Conservation (phyloP, 805 yeast genomes). For the Candida piceae region DNA sequence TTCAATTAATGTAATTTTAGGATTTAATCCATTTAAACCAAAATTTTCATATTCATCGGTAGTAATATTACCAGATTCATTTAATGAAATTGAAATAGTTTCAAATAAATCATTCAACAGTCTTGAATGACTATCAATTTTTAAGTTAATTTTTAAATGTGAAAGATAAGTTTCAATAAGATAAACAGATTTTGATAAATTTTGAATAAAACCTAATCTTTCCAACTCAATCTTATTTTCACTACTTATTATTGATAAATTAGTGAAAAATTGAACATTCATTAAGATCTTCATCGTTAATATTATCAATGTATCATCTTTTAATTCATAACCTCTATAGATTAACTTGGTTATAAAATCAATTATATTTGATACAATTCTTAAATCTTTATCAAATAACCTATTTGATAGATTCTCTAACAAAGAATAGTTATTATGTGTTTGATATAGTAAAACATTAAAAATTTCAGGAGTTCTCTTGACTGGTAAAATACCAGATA, state of each 20-base stretch:
- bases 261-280: slow-evolving; percentile 41
- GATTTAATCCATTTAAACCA: slow-evolving; percentile 40
- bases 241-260: slow-evolving; percentile 37
- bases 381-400: slow-evolving; percentile 38
- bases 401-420: slow-evolving; percentile 39
- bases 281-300: slow-evolving; percentile 43
- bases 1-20: slow-evolving; percentile 36
- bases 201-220: slow-evolving; percentile 9
- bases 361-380: slow-evolving; percentile 38
- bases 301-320: slow-evolving; percentile 35
- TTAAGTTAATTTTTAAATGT: slow-evolving; percentile 33
- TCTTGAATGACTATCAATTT: slow-evolving; percentile 35
- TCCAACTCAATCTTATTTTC: slow-evolving; percentile 23
- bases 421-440: slow-evolving; percentile 34
- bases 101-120: slow-evolving; percentile 37
- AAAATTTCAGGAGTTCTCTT: slow-evolving; percentile 29
- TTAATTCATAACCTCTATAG: slow-evolving; percentile 36
- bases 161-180: slow-evolving; percentile 34
- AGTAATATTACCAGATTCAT: slow-evolving; percentile 39
- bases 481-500: slow-evolving; percentile 40
- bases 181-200: slow-evolving; percentile 25
- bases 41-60: slow-evolving; percentile 41
- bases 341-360: slow-evolving; percentile 43
- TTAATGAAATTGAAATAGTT: slow-evolving; percentile 31
- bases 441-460: slow-evolving; percentile 18